A percentile compares a stretch with the other conserved stretches of the same genome.
Conservation (phyloP, 768 basidiomycete genomes). For the Suillus subluteus region DNA sequence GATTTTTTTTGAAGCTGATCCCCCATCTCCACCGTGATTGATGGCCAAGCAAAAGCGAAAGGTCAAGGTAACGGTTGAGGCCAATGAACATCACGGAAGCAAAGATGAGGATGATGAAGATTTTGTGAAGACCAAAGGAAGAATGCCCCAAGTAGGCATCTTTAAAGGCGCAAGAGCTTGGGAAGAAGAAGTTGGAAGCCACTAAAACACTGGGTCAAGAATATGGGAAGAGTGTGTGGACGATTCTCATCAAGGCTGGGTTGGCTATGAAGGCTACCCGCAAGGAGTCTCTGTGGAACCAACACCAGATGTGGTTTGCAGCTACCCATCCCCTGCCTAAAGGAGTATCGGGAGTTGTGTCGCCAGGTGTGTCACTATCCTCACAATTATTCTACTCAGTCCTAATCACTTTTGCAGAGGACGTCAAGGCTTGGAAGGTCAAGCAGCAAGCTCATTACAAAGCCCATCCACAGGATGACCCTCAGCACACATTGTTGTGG, state of each 20-base stretch:
- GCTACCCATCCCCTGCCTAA: background rate
- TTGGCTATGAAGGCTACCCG: background rate
- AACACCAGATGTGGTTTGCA: background rate
- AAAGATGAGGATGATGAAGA: background rate
- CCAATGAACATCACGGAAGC: background rate
- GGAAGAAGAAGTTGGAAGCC: background rate
- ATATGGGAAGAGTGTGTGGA: slow-evolving; percentile 1
- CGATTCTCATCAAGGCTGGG: slow-evolving; percentile 7
- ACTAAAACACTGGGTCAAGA: background rate
- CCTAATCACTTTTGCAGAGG: background rate
- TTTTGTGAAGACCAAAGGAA: background rate
- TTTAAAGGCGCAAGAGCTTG: background rate
- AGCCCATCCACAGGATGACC: background rate
- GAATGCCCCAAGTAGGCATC: background rate
- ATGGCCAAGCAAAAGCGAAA: background rate
- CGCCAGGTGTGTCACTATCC: background rate
- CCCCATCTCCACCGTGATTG: background rate
- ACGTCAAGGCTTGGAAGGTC: background rate
- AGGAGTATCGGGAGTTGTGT: background rate
- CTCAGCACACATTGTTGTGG: background rate
- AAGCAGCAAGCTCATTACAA: background rate
- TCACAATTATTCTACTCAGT: background rate
- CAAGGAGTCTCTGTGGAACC: slow-evolving; percentile 2
- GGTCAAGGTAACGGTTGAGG: background rate
- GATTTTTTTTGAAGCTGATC: background rate